Conservation (phyloP, 176 grass and related monocot species). For the Eleusine indica region DNA sequence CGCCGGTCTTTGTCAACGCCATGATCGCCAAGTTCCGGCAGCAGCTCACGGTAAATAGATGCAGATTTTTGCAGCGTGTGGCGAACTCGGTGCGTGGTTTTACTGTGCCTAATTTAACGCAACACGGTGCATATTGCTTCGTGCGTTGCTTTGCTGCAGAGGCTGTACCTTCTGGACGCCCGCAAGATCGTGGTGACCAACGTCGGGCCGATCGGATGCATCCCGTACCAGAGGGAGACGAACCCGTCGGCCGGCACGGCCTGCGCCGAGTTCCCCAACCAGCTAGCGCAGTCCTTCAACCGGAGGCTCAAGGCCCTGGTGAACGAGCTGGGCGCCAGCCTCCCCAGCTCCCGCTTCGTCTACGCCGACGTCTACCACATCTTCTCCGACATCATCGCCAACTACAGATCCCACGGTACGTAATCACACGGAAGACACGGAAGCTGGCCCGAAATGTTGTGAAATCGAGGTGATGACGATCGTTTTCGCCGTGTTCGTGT, state of each 20-base stretch:
- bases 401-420: slow-evolving; percentile 66
- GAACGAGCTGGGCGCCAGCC: slow-evolving; percentile 50
- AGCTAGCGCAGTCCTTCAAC: slow-evolving; percentile 71
- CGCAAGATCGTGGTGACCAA: slow-evolving; percentile 77
- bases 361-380: slow-evolving; percentile 81
- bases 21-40: slow-evolving; percentile 63
- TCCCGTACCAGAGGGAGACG: slow-evolving; percentile 76
- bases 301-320: slow-evolving; percentile 56
- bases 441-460: neutral
- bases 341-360: slow-evolving; percentile 62
- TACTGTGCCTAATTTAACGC: neutral
- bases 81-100: neutral
- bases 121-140: neutral
- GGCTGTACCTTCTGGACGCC: slow-evolving; percentile 76
- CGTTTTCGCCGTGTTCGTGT: neutral
- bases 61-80: neutral
- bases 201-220: slow-evolving; percentile 87
- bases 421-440: neutral
- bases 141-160: slow-evolving; percentile 35
- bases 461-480: neutral
- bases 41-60: slow-evolving; percentile 61
- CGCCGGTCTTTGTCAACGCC: slow-evolving; percentile 53
- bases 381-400: slow-evolving; percentile 61
- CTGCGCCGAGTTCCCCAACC: slow-evolving; percentile 65
- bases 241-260: slow-evolving; percentile 38